Percentiles rank a stretch among this genome's conserved stretches.
phyloP scores from a whole-genome alignment of 257 asterid species.

The Primulina huaijiensis region DNA sequence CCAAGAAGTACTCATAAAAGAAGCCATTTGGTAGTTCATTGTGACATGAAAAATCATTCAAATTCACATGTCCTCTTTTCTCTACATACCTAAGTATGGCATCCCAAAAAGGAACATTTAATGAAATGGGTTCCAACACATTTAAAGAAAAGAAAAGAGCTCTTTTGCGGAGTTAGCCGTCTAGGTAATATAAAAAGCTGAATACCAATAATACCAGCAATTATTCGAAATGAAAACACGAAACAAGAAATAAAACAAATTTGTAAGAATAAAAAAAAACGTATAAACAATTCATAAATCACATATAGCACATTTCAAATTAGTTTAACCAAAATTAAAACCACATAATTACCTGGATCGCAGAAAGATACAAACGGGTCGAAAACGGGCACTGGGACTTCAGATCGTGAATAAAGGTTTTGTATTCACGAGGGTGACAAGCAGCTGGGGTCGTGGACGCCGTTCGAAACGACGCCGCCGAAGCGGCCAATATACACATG shows the following conservation, averaged over 20 bases:
- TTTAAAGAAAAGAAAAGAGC: background rate
- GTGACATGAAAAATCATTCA: too few relatives aligned
- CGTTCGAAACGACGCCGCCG: constrained; percentile 28
- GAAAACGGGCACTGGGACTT: constrained; percentile 45
- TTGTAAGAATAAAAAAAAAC: background rate
- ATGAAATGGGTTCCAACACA: background rate
- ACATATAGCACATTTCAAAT: too few relatives aligned
- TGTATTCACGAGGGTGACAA: constrained; percentile 31
- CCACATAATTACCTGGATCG: constrained; percentile 37
- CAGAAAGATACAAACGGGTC: constrained; percentile 30
- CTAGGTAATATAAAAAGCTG: background rate
- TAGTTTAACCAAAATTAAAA: background rate
- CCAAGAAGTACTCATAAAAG: too few relatives aligned
- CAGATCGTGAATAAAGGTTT: constrained; percentile 46
- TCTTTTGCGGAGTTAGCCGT: background rate
- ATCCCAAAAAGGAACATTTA: background rate
- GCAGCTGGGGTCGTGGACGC: constrained; percentile 22
- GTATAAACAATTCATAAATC: too few relatives aligned
- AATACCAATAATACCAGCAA: background rate
- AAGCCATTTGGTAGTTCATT: too few relatives aligned
- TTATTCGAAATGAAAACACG: background rate
- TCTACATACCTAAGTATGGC: too few relatives aligned
- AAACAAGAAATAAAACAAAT: too few relatives aligned
- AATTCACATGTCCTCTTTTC: too few relatives aligned
- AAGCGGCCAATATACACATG: constrained; percentile 32